phyloP scores from a whole-genome alignment of 768 basidiomycete genomes.

The Kwoniella dejecticola region DNA sequence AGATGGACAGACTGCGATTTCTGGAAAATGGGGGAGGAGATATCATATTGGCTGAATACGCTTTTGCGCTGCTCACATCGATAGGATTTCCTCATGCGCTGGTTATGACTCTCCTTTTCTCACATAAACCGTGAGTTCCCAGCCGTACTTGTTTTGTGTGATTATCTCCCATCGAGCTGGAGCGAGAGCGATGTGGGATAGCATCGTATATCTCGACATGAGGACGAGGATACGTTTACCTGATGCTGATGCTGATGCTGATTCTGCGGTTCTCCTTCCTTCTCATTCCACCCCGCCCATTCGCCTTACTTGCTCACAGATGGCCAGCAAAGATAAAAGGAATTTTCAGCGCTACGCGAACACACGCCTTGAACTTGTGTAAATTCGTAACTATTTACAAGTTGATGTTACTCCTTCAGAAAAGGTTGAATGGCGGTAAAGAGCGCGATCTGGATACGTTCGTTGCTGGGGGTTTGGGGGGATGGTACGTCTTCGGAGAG shows the following conservation, averaged over 20 bases:
- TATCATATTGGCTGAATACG: not conserved
- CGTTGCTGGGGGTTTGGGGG: slow-evolving; percentile 87
- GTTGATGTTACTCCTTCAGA: slow-evolving; percentile 76
- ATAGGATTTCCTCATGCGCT: slow-evolving; percentile 87
- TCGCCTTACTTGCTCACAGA: no score
- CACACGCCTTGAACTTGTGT: slow-evolving; percentile 87
- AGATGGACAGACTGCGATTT: no score
- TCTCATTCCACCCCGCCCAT: no score
- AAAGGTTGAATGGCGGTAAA: slow-evolving; percentile 73
- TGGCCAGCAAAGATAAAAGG: slow-evolving; percentile 52
- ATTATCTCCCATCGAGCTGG: slow-evolving; percentile 17
- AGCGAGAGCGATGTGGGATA: no score
- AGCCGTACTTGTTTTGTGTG: no score
- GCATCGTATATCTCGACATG: no score
- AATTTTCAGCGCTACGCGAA: slow-evolving; percentile 82
- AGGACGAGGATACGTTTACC: no score
- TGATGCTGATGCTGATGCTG: no score
- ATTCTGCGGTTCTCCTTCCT: no score
- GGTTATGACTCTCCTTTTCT: slow-evolving; percentile 93
- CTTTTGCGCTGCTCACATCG: not conserved
- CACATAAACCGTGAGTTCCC: slow-evolving; percentile 80
- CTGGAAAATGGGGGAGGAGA: no score
- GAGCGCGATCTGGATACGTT: slow-evolving; percentile 80
- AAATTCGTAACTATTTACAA: slow-evolving; percentile 96
- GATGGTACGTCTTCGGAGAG: slow-evolving; percentile 63